These are phyloP conservation scores for Acidiella bohemica DNA, from an alignment of 495 filamentous ascomycete genomes.

Conservation along the genomic window DNA sequence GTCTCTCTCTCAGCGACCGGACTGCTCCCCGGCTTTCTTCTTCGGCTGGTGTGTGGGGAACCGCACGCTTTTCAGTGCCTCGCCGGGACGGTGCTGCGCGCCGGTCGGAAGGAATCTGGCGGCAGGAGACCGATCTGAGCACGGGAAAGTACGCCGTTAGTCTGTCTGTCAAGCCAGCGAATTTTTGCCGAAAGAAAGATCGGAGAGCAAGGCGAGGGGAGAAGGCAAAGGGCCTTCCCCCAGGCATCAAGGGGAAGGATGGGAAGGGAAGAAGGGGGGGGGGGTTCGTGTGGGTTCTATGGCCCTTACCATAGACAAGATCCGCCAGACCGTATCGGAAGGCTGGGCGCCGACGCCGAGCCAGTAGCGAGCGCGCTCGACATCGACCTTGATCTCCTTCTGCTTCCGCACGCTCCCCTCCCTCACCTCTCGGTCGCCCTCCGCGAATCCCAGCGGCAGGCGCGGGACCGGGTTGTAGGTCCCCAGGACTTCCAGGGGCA, in stretches of 20 bases:
- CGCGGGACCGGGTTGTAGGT: conserved; percentile 90
- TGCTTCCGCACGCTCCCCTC: conserved; percentile 41
- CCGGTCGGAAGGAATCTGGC: conserved; percentile 48
- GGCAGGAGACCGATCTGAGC: conserved; percentile 38
- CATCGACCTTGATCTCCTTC: conserved; percentile 86
- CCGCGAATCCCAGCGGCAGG: conserved; percentile 46
- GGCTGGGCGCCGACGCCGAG: conserved; percentile 93
- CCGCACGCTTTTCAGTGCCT: conserved; percentile 15
- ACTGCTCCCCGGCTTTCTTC: not conserved
- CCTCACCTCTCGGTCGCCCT: conserved; percentile 1
- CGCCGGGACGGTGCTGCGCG: conserved; percentile 11
- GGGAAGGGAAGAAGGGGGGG: no score
- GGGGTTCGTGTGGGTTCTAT: not conserved
- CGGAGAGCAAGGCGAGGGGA: no score
- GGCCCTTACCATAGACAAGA: conserved; percentile 65
- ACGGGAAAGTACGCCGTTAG: no score
- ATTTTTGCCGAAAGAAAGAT: no score
- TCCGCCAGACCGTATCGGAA: conserved; percentile 71
- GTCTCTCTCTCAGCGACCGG: no score
- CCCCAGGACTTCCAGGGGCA: conserved; percentile 83
- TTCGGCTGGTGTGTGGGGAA: conserved; percentile 14
- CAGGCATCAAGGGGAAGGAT: no score
- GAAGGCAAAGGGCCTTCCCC: no score
- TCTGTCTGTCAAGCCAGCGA: no score
- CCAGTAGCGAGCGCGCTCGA: conserved; percentile 77